These are phyloP conservation scores for Phanerochaete carnosa DNA, from an alignment of 768 basidiomycete genomes.

Conservation along the genomic window DNA sequence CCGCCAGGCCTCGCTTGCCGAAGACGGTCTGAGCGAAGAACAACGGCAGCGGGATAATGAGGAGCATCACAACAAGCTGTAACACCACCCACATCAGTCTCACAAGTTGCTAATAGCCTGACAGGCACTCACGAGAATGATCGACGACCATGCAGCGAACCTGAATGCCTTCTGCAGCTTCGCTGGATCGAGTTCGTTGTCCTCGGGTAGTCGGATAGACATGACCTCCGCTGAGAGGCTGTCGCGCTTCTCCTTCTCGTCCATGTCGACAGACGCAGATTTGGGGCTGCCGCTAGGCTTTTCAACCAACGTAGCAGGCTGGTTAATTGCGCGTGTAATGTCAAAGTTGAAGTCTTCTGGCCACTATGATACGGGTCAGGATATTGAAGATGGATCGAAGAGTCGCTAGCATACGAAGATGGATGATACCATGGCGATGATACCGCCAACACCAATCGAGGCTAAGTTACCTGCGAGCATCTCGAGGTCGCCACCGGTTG, in stretches of 20 bases:
- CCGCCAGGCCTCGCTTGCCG: constrained; percentile 58
- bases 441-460: constrained; percentile 76
- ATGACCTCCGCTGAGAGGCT: constrained; percentile 18
- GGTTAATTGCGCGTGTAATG: constrained; percentile 75
- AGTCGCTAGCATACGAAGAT: constrained; percentile 46
- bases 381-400: background rate
- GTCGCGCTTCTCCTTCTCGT: constrained; percentile 29
- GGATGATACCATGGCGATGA: constrained; percentile 66
- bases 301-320: constrained; percentile 15
- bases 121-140: constrained; percentile 50
- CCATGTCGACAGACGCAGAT: constrained; percentile 13
- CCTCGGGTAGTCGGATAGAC: constrained; percentile 37
- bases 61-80: constrained; percentile 59
- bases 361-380: constrained; percentile 40
- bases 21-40: constrained; percentile 82
- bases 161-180: constrained; percentile 70
- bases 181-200: constrained; percentile 61
- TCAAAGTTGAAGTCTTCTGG: constrained; percentile 85
- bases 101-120: background rate
- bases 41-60: constrained; percentile 80
- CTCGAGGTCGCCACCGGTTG: constrained; percentile 54
- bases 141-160: constrained; percentile 76
- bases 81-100: background rate
- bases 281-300: constrained; percentile 13
- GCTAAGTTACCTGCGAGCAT: constrained; percentile 93